Conservation (phyloP, 169 alveolate species). For the Plasmodium cynomolgi region DNA sequence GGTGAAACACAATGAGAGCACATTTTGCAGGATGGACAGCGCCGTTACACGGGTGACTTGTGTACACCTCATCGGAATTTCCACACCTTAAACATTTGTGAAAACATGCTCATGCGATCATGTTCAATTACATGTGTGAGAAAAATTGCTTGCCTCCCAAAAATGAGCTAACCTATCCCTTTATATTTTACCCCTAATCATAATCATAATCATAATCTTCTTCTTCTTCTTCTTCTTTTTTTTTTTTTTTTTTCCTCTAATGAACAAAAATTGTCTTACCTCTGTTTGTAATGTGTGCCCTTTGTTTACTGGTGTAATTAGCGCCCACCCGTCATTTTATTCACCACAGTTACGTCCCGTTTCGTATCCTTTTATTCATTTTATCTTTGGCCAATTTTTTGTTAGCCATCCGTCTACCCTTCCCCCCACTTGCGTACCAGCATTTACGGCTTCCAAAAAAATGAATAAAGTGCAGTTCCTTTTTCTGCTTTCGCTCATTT, state of each 20-base stretch:
- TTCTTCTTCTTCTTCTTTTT: no score
- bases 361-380: not conserved
- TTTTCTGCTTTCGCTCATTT: constrained; percentile 10
- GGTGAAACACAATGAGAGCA: not conserved
- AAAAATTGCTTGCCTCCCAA: not conserved
- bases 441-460: not conserved
- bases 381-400: not conserved
- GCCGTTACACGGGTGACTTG: not conserved
- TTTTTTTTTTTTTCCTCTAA: constrained; percentile 3
- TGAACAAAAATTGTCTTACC: not conserved
- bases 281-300: not conserved
- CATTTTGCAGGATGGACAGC: constrained; percentile 7
- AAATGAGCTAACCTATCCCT: not conserved
- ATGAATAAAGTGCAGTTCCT: constrained; percentile 14
- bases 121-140: not conserved
- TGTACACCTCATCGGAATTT: not conserved
- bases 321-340: not conserved
- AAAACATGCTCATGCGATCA: not conserved
- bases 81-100: not conserved
- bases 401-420: not conserved
- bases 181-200: not conserved
- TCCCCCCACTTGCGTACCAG: not conserved
- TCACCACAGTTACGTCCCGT: not conserved
- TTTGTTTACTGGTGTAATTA: constrained; percentile 3
- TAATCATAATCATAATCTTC: no score